Percentiles rank a stretch among this genome's conserved stretches.
phyloP scores from a whole-genome alignment of 148 eudicot genomes.

The Oxyria digyna region DNA sequence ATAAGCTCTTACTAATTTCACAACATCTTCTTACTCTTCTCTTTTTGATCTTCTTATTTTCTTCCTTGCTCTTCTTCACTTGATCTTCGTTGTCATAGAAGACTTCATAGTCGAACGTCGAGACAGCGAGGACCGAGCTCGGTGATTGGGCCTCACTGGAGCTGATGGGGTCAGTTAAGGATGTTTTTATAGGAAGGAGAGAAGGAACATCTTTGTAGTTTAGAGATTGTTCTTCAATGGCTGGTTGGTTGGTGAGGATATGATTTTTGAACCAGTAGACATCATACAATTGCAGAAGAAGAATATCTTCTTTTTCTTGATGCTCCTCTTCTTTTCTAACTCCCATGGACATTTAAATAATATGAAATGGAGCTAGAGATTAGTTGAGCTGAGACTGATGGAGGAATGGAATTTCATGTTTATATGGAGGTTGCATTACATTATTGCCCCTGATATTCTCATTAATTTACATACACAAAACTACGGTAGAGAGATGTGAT shows the following conservation, averaged over 20 bases:
- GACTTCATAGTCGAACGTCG: not conserved
- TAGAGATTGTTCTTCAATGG: not conserved
- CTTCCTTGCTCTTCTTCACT: not conserved
- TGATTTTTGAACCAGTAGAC: conserved; percentile 16
- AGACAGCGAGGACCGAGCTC: not conserved
- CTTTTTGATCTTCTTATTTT: conserved; percentile 7
- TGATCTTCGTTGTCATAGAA: not conserved
- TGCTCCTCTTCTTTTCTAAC: not conserved
- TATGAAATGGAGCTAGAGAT: not conserved
- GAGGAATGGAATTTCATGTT: not conserved
- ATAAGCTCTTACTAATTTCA: conserved; percentile 15
- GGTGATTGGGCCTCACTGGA: conserved; percentile 10
- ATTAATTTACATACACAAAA: too few relatives aligned
- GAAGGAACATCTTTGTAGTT: not conserved
- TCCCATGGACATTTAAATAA: not conserved
- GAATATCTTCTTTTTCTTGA: not conserved
- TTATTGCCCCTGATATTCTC: not conserved
- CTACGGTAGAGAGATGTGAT: too few relatives aligned
- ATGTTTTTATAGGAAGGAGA: conserved; percentile 5
- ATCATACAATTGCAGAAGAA: conserved; percentile 16
- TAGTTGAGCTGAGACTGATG: not conserved
- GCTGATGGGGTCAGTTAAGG: not conserved
- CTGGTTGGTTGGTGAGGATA: conserved; percentile 7
- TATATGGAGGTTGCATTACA: not conserved
- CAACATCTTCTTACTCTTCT: conserved; percentile 10